A percentile compares a stretch with the other conserved stretches of the same genome.
Conservation (phyloP, 2,329 filamentous ascomycete genomes). For the Microdochium paspali region DNA sequence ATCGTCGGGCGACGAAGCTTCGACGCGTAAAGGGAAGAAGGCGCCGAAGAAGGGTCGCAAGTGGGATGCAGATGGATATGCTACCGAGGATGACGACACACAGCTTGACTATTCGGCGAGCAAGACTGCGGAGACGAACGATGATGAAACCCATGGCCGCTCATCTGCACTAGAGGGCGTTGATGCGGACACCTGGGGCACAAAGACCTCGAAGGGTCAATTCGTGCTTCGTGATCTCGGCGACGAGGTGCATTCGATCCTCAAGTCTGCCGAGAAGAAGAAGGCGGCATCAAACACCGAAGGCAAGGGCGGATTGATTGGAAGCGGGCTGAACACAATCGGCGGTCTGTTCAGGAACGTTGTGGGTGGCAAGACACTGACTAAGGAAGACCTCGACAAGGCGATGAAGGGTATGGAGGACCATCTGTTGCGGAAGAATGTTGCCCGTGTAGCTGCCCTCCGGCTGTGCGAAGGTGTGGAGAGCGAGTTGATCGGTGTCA, state of each 20-base stretch:
- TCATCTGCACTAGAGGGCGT: constrained; percentile 62
- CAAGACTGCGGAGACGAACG: constrained; percentile 32
- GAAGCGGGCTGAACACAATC: constrained; percentile 72
- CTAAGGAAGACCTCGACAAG: constrained; percentile 80
- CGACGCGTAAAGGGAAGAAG: constrained; percentile 51
- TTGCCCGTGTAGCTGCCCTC: constrained; percentile 86
- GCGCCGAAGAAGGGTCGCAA: constrained; percentile 74
- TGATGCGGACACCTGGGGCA: constrained; percentile 75
- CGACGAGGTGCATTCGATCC: constrained; percentile 84
- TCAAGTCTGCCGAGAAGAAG: constrained; percentile 68
- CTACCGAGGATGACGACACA: constrained; percentile 71
- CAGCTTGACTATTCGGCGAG: constrained; percentile 83
- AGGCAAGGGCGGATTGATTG: constrained; percentile 57
- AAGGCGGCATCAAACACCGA: constrained; percentile 35
- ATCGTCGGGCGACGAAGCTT: constrained; percentile 78
- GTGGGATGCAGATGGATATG: constrained; percentile 85
- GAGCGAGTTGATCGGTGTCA: constrained; percentile 79
- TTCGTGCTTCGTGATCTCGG: constrained; percentile 91
- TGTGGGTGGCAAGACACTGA: constrained; percentile 86
- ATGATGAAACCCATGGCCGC: constrained; percentile 39
- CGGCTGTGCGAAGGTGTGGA: constrained; percentile 88
- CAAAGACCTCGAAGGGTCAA: constrained; percentile 74
- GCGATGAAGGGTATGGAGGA: constrained; percentile 95
- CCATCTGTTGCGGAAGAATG: constrained; percentile 89
- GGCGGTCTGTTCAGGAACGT: constrained; percentile 89